Evolutionary conservation across 2,329 filamentous ascomycete genomes (phyloP).

Genomic region (Penicillium sp.): DNA sequence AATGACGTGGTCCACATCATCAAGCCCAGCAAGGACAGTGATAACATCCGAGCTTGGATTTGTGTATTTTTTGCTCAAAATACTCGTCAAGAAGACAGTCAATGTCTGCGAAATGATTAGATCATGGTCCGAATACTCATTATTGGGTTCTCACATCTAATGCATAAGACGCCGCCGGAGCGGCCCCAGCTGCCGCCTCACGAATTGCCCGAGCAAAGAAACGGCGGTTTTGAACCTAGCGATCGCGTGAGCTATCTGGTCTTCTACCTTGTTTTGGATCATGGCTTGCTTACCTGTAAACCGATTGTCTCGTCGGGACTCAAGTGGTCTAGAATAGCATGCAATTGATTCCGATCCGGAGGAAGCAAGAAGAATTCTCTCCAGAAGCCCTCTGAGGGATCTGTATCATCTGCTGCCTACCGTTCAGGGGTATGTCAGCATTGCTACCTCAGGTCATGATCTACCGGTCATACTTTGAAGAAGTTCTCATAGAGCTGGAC

Average conservation of each 20-base stretch:
- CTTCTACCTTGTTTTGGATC: background rate
- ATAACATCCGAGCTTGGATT: slow-evolving; percentile 96
- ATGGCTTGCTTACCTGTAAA: slow-evolving; percentile 55
- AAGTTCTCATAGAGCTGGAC: slow-evolving; percentile 82
- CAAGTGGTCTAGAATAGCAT: slow-evolving; percentile 65
- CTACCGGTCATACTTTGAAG: slow-evolving; percentile 54
- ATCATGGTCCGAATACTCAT: slow-evolving; percentile 18
- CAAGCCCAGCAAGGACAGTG: slow-evolving; percentile 78
- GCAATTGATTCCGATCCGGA: slow-evolving; percentile 68
- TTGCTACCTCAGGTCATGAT: slow-evolving; percentile 1
- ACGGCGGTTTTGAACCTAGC: slow-evolving; percentile 64
- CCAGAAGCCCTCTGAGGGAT: slow-evolving; percentile 90
- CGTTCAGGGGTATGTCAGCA: slow-evolving; percentile 23
- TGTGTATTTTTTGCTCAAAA: slow-evolving; percentile 85
- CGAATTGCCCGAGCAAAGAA: slow-evolving; percentile 71
- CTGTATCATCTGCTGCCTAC: slow-evolving; percentile 62
- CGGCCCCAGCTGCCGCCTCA: slow-evolving; percentile 59
- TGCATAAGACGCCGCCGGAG: slow-evolving; percentile 68
- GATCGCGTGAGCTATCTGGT: slow-evolving; percentile 15
- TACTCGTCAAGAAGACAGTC: slow-evolving; percentile 76
- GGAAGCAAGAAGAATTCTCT: slow-evolving; percentile 87
- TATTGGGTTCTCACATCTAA: slow-evolving; percentile 63
- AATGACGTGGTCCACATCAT: slow-evolving; percentile 81
- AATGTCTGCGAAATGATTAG: slow-evolving; percentile 65
- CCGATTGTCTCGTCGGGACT: slow-evolving; percentile 71